Base-by-base conservation (phyloP, 345 rosid species). In the Camelina hispida region DNA sequence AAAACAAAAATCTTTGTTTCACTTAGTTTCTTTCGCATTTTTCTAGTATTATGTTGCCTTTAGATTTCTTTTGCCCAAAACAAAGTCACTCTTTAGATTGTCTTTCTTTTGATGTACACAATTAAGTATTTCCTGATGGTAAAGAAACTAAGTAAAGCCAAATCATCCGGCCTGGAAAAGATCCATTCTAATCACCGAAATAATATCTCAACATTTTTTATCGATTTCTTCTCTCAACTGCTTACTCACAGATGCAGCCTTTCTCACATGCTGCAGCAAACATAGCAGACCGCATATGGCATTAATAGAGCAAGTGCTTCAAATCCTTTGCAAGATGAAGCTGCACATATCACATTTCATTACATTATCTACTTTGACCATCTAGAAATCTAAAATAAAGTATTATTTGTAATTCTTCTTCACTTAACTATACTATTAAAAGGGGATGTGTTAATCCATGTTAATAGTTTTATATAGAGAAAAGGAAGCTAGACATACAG, bases 11-110 rank as follows among this genome's bases (percentile, higher is more conserved):
- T n/a, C n/a, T n/a, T n/a, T n/a, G 47, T 63, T 54, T 73, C 63
- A 46, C 14, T 63, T 13, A 14, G 56, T 73, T 63, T 63, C 63
- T 54, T 73, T 73, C 23, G 34, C 34, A 38, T 37, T 37, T 62
- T 38, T 37, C 20, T 61, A 50, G 6, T 62, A 40, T 34, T 20
- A 13, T 22, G 22, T 48, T 34, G 25, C 58, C 50, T 20, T 48
- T 23, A 38, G 38, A 7, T 30, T 22, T 30, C 14, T 2, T 34
- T 62, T 62, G 38, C 0, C 32, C 32, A 28, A 28, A 28, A 28
- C n/a, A 28, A 13, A 15, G 22, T 48, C 20, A n/a, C 58, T 61
- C n/a, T 22, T 48, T 23, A 38, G 38, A 10, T 30, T 22, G 17
- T 46, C 4, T 34, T 62, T 62, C 38, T 10, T 51, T 23, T 44